Conservation (phyloP, 192 early-diverging fungal species). For the Martensiomyces pterosporus region DNA sequence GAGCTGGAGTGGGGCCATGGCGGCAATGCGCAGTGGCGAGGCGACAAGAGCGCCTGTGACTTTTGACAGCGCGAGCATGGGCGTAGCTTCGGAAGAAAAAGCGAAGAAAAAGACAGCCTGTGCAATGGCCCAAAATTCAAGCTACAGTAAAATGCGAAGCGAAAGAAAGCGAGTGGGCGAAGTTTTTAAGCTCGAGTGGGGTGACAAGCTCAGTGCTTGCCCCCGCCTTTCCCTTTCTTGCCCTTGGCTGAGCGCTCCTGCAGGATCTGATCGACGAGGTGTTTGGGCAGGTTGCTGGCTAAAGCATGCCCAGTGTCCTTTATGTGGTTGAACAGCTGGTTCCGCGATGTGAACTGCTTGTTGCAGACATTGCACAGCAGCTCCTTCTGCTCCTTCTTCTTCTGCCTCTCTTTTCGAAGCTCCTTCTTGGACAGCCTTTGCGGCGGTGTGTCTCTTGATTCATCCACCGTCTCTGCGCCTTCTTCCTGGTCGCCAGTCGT, state of each 20-base stretch:
- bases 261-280: slow-evolving; percentile 5
- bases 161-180: too few relatives aligned
- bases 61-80: slow-evolving; percentile 20
- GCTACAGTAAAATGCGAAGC: background rate
- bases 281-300: slow-evolving; percentile 24
- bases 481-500: slow-evolving; percentile 19
- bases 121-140: background rate
- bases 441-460: slow-evolving; percentile 26
- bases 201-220: too few relatives aligned
- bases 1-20: background rate
- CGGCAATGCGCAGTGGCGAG: background rate
- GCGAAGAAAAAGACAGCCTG: background rate
- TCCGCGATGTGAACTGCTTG: slow-evolving; percentile 68
- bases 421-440: slow-evolving; percentile 43
- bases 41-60: background rate
- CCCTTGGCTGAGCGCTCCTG: slow-evolving; percentile 3
- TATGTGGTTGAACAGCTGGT: slow-evolving; percentile 86
- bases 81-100: background rate
- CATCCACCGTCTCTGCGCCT: slow-evolving; percentile 15
- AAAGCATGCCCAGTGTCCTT: slow-evolving; percentile 81
- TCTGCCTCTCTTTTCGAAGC: slow-evolving; percentile 57
- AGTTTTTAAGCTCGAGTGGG: background rate
- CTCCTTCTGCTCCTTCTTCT: slow-evolving; percentile 52
- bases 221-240: slow-evolving; percentile 2
- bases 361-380: slow-evolving; percentile 77